Base-by-base conservation (phyloP, 2,329 filamentous ascomycete genomes). In the Fusarium neocosmosporiellum region DNA sequence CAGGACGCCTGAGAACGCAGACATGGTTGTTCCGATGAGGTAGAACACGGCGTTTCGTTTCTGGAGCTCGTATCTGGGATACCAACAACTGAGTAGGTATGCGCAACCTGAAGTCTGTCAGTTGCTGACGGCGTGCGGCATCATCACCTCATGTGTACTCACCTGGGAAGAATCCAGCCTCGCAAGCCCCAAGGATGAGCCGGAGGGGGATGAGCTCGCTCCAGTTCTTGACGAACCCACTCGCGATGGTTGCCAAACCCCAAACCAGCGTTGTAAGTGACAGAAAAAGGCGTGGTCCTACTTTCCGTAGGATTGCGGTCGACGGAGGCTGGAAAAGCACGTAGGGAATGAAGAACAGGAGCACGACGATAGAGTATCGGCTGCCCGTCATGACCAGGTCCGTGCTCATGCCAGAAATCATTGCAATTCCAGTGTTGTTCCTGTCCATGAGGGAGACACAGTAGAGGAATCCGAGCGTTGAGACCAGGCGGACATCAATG, bases 1-100 rank as follows among this genome's bases (percentile, higher is more conserved):
- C n/a, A 77, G 48, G 9, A 77, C 67, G 0, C 77, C 78, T 10
- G 70, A 71, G 41, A 78, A 73, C 5, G 67, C 79, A 18, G 74
- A 75, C 43, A 67, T 75, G 18, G 78, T 65, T 59, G 66, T 68
- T n/a, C 76, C 78, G 13, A 77, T 70, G 14, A 77, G 72, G 71
- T 80, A 79, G 61, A 79, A 78, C 10, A 75, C 48, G 16, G 68
- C 69, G 5, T 71, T 87, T 31, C 91, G 86, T 29, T 92, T 87
- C 37, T 90, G 90, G 53, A 92, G 90, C 70, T 93, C 91, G 8
- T 84, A 86, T n/a, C 91, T 84, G 71, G 86, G 89, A 73, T 93
- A 93, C 90, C 91, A 93, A 72, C 89, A 91, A 1, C 87, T 89
- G 1, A 93, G 83, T 70, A 91, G 91, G 82, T 85, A 55, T 79